Conservation (phyloP, 441 rosid species). For the Erysimum cheiri region DNA sequence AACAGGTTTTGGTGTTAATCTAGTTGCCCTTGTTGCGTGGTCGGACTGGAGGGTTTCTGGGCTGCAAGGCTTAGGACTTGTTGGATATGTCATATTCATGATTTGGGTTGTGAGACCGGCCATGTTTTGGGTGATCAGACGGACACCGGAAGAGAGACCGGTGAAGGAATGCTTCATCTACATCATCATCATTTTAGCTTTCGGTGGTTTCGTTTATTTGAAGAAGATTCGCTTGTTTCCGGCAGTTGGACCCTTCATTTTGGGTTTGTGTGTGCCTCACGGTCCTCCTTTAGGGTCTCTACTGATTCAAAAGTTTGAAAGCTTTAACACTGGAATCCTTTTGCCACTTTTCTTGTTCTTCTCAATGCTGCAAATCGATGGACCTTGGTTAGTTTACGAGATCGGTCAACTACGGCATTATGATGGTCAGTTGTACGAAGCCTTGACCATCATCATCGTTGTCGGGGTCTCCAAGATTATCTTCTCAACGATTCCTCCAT, state of each 20-base stretch:
- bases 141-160: constrained; percentile 40
- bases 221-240: constrained; percentile 32
- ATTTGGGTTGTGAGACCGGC: constrained; percentile 37
- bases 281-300: constrained; percentile 68
- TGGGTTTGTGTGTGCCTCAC: constrained; percentile 61
- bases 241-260: constrained; percentile 45
- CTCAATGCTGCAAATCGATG: constrained; percentile 33
- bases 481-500: constrained; percentile 40
- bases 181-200: constrained; percentile 30
- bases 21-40: constrained; percentile 21
- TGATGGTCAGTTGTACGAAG: constrained; percentile 36
- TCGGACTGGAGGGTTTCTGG: constrained; percentile 39
- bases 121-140: constrained; percentile 34
- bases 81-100: constrained; percentile 1
- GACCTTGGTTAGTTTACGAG: constrained; percentile 36
- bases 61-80: constrained; percentile 15
- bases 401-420: background rate
- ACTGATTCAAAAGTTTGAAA: constrained; percentile 52
- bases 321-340: constrained; percentile 46
- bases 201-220: constrained; percentile 23
- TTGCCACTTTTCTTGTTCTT: constrained; percentile 52
- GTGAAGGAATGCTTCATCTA: constrained; percentile 36
- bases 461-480: constrained; percentile 45
- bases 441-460: constrained; percentile 30
- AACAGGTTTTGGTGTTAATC: constrained; percentile 32